A percentile compares a stretch with the other conserved stretches of the same genome.
These are phyloP conservation scores for Rubroshorea leprosula DNA, from an alignment of 345 rosid species.

Conservation along the genomic window DNA sequence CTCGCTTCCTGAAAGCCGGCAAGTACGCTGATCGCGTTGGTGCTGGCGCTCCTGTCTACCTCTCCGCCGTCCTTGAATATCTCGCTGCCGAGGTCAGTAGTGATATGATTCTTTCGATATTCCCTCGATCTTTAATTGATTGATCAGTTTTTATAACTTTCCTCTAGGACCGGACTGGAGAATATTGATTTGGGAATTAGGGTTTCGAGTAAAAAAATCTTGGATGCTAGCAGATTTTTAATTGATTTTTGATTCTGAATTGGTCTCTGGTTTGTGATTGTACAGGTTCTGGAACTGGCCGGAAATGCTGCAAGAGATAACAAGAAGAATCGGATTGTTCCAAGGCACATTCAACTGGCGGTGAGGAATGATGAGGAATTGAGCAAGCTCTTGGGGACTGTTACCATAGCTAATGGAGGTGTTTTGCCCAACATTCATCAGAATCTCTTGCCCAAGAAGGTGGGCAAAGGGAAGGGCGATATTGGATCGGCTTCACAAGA, in stretches of 20 bases:
- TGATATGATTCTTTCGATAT: background rate
- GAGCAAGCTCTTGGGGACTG: constrained; percentile 58
- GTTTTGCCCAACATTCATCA: constrained; percentile 71
- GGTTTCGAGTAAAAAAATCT: background rate
- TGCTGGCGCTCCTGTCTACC: constrained; percentile 65
- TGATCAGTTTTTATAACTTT: too few relatives aligned
- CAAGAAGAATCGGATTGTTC: constrained; percentile 69
- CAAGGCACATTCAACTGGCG: constrained; percentile 71
- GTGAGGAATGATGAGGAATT: constrained; percentile 67
- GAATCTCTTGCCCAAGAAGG: constrained; percentile 48
- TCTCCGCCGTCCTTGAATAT: constrained; percentile 76
- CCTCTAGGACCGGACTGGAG: too few relatives aligned
- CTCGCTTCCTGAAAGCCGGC: constrained; percentile 65
- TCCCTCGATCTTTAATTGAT: background rate
- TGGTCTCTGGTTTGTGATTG: background rate
- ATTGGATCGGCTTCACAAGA: constrained; percentile 67
- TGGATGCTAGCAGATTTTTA: too few relatives aligned
- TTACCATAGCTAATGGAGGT: constrained; percentile 69
- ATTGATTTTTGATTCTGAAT: background rate
- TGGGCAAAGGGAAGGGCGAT: constrained; percentile 50
- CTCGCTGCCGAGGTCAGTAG: constrained; percentile 66
- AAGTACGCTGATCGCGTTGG: constrained; percentile 67
- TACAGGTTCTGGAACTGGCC: constrained; percentile 64
- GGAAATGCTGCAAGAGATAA: constrained; percentile 79
- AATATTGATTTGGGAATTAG: background rate